Evolutionary conservation across 768 basidiomycete species (phyloP), one percentile per base, ranked within the genome.

Genomic region (Tylopilus sp.): DNA sequence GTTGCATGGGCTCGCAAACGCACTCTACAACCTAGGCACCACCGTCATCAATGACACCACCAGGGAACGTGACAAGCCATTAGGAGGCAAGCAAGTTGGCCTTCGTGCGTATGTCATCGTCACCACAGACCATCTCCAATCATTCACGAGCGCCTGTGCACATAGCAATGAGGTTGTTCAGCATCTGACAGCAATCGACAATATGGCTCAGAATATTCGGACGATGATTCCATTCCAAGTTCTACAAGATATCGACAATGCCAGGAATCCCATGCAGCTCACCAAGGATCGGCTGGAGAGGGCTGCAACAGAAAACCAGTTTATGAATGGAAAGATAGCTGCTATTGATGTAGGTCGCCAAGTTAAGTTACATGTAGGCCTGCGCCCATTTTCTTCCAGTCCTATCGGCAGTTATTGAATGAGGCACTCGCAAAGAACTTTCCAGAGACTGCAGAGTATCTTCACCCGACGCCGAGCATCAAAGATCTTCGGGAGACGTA

Each of bases 291-390:
- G 88, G 45, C 68, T 93, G 11, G 91, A 93, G 69, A 78, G 89
- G 10, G 26, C 89, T 0, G 88, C 91, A 26, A 87, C 88, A 2
- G 91, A 93, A 71, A 93, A 93, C 64, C 91, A 92, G 62, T 93
- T 91, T 57, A 89, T 91, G 86, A 90, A 92, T 62, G 91, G 88
- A 23, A 91, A 92, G 63, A 88, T 93, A 36, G 76, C 79, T 40
- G 91, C 89, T 1, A 79, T 93, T 23, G 79, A 82, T 49, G 88
- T 90, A 28, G 3, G 26, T 28, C 6, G 26, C 10, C 26, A 28
- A 40, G 22, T 51, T 10, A 25, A 17, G 26, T 39, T 28, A 17
- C 48, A 1, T 20, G 13, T 28, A 11, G 26, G 1, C 10, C 26
- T 10, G 6, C 26, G 22, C 51, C 48, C 48, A 53, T 56, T 48